These are phyloP conservation scores for Brassica incana DNA, from an alignment of 345 rosid genomes.

Conservation along the genomic window DNA sequence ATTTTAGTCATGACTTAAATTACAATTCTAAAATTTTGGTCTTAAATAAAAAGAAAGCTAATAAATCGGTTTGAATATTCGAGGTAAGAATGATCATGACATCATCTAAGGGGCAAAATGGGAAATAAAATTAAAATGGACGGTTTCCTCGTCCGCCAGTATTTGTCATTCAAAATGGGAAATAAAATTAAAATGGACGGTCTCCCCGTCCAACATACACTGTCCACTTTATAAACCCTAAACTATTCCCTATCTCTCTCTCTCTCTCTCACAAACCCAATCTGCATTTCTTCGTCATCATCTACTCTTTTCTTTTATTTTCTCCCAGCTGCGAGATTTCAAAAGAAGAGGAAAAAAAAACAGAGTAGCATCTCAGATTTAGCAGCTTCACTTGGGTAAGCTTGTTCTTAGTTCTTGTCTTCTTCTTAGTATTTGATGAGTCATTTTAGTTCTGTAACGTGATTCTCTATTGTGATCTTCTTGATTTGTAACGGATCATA, in stretches of 20 bases:
- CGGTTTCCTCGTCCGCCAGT: not conserved
- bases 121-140: not conserved
- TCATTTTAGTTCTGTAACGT: not conserved
- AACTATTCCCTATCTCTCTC: conserved; percentile 23
- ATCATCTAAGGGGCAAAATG: not conserved
- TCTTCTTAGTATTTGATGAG: not conserved
- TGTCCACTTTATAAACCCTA: conserved; percentile 33
- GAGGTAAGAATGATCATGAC: conserved; percentile 16
- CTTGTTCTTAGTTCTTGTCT: not conserved
- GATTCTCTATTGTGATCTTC: not conserved
- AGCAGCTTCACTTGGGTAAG: conserved; percentile 42
- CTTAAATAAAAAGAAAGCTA: not conserved
- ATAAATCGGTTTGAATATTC: not conserved
- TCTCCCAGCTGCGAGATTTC: not conserved
- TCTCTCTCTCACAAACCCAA: conserved; percentile 13
- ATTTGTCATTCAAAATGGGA: not conserved
- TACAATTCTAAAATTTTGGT: not conserved
- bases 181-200: not conserved
- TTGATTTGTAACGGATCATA: not conserved
- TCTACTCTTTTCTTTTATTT: not conserved
- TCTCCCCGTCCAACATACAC: not conserved
- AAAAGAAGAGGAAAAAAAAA: not conserved
- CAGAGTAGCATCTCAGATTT: conserved; percentile 17
- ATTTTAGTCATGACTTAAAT: not conserved
- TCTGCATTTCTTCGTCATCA: conserved; percentile 32